A percentile compares a stretch with the other conserved stretches of the same genome.
These are phyloP conservation scores for Suillus spraguei DNA, from an alignment of 768 basidiomycete genomes.

Conservation along the genomic window DNA sequence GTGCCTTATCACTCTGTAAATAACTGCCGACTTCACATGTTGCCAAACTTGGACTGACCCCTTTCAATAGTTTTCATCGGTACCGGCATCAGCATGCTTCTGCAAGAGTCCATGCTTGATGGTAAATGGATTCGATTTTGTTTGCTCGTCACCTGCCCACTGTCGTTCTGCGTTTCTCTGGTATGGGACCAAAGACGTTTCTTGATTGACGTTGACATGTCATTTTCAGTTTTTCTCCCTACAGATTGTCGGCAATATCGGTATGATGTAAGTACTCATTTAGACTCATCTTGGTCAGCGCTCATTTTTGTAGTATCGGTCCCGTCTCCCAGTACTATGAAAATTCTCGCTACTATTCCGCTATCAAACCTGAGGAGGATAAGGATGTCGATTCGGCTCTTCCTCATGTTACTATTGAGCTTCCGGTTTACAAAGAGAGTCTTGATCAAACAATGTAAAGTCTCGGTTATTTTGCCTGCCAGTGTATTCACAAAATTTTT, in stretches of 20 bases:
- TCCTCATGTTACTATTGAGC: constrained; percentile 77
- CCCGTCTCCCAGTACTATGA: constrained; percentile 86
- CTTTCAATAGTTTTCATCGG: constrained; percentile 62
- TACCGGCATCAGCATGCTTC: constrained; percentile 56
- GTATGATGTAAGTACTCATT: constrained; percentile 57
- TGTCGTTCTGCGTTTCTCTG: constrained; percentile 75
- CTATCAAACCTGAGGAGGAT: constrained; percentile 60
- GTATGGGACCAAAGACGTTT: constrained; percentile 40
- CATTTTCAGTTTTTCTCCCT: constrained; percentile 68
- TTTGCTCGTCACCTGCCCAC: constrained; percentile 64
- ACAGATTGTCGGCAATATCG: constrained; percentile 65
- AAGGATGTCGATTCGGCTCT: constrained; percentile 62
- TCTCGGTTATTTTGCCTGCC: not conserved
- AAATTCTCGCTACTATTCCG: constrained; percentile 84
- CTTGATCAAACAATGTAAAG: constrained; percentile 81
- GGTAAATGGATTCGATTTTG: constrained; percentile 62
- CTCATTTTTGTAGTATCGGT: constrained; percentile 53
- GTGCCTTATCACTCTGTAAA: constrained; percentile 67
- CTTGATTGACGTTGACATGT: constrained; percentile 6
- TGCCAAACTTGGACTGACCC: constrained; percentile 12
- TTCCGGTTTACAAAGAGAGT: constrained; percentile 90
- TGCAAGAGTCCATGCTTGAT: constrained; percentile 74
- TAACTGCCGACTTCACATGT: constrained; percentile 14
- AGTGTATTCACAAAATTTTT: not conserved
- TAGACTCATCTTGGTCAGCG: constrained; percentile 6